These are phyloP conservation scores for Rhodomyrtus tomentosa DNA, from an alignment of 345 rosid genomes.

Conservation along the genomic window DNA sequence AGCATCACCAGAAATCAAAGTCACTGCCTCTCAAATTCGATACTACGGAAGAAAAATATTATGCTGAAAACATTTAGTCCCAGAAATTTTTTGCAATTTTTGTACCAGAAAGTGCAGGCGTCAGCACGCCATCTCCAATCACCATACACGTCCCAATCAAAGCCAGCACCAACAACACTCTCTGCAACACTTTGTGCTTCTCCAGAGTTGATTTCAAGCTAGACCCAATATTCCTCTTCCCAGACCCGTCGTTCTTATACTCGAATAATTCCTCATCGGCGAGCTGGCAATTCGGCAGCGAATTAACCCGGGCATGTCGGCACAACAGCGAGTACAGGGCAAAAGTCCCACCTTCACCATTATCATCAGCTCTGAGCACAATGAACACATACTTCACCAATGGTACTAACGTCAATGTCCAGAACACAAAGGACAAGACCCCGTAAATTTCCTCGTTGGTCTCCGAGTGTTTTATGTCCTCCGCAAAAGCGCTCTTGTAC, in stretches of 20 bases:
- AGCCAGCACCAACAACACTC: conserved; percentile 23
- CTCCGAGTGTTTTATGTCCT: conserved; percentile 28
- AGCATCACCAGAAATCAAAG: neutral
- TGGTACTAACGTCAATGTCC: conserved; percentile 30
- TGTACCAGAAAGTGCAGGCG: conserved; percentile 41
- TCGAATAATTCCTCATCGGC: conserved; percentile 34
- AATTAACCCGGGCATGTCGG: conserved; percentile 27
- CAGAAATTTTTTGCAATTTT: neutral
- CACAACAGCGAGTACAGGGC: conserved; percentile 36
- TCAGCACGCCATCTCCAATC: conserved; percentile 40
- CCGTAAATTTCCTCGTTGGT: conserved; percentile 36
- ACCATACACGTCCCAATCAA: conserved; percentile 41
- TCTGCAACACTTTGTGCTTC: conserved; percentile 17
- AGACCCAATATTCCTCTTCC: conserved; percentile 2
- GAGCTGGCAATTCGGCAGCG: conserved; percentile 28
- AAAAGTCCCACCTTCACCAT: conserved; percentile 41
- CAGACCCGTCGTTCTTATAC: conserved; percentile 16
- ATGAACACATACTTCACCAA: conserved; percentile 29
- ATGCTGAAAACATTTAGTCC: neutral
- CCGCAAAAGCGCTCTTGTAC: conserved; percentile 32
- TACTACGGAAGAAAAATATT: neutral
- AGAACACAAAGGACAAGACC: conserved; percentile 30
- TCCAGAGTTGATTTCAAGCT: conserved; percentile 24
- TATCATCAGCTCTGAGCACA: conserved; percentile 35
- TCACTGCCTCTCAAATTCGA: neutral